Percentiles rank a stretch among this genome's conserved stretches.
These are phyloP conservation scores for Penicillium chermesinum DNA, from an alignment of 495 filamentous ascomycete genomes.

Conservation along the genomic window DNA sequence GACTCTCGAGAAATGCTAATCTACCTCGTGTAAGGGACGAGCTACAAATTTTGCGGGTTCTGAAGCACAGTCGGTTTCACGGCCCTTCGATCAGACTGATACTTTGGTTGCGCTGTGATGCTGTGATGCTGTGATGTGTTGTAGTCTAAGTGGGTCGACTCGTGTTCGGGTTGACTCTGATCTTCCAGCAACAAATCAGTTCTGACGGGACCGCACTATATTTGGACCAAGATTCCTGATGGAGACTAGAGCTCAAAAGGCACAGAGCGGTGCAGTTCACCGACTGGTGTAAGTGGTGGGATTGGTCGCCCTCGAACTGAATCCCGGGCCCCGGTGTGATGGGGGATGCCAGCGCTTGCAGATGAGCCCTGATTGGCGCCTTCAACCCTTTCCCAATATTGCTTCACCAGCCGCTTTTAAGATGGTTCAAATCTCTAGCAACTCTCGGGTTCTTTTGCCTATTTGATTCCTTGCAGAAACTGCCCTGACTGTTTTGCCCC, in stretches of 20 bases:
- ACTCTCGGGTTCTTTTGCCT: not conserved
- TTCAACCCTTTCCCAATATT: too few species aligned
- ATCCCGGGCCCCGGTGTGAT: slow-evolving; percentile 18
- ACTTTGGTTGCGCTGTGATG: not conserved
- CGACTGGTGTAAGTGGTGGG: not conserved
- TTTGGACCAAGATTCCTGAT: slow-evolving; percentile 17
- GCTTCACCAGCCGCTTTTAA: not conserved
- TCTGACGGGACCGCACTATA: slow-evolving; percentile 8
- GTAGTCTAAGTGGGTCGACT: not conserved
- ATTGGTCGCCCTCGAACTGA: not conserved
- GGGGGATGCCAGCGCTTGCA: slow-evolving; percentile 34
- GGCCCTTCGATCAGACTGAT: not conserved
- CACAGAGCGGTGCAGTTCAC: slow-evolving; percentile 10
- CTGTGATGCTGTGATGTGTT: not conserved
- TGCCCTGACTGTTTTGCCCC: too few species aligned
- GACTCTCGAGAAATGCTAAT: too few species aligned
- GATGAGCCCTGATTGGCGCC: slow-evolving; percentile 24
- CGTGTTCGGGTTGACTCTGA: too few species aligned
- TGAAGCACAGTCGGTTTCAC: not conserved
- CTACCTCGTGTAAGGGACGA: too few species aligned
- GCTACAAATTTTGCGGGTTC: too few species aligned
- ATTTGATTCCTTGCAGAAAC: too few species aligned
- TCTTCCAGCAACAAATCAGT: too few species aligned
- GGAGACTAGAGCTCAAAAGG: not conserved
- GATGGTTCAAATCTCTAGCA: too few species aligned